phyloP scores from a whole-genome alignment of 2,329 filamentous ascomycete species.

The Colletotrichum sansevieriae region DNA sequence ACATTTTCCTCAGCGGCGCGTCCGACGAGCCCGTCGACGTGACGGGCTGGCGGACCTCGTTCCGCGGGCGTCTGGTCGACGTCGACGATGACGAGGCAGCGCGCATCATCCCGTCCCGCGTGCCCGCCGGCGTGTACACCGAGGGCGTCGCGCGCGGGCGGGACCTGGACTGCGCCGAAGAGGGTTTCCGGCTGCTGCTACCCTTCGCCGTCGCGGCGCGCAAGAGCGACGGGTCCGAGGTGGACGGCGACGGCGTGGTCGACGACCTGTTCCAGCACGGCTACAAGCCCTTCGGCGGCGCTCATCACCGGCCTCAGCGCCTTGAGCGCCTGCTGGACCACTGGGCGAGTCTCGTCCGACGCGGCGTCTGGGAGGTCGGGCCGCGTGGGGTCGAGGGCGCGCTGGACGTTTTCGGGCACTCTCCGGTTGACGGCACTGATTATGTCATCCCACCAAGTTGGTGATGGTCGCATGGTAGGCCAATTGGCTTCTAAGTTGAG shows the following conservation, averaged over 20 bases:
- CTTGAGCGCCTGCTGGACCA: conserved; percentile 1
- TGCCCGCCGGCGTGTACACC: conserved; percentile 46
- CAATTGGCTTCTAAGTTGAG: too few relatives aligned
- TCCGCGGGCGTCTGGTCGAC: conserved; percentile 1
- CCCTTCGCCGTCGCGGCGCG: conserved; percentile 44
- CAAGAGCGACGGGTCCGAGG: conserved; percentile 47
- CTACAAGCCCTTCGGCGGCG: conserved; percentile 50
- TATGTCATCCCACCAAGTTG: conserved; percentile 9
- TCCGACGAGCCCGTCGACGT: conserved; percentile 6
- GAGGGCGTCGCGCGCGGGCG: conserved; percentile 44
- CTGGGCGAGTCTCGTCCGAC: background rate
- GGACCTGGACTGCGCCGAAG: conserved; percentile 45
- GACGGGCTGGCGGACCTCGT: conserved; percentile 17
- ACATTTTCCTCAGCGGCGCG: conserved; percentile 46
- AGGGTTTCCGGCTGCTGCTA: conserved; percentile 48
- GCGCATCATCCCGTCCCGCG: conserved; percentile 38
- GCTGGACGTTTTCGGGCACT: background rate
- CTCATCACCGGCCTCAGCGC: conserved; percentile 43
- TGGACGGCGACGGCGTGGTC: conserved; percentile 36
- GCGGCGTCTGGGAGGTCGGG: conserved; percentile 3
- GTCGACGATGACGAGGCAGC: background rate
- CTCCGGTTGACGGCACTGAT: background rate
- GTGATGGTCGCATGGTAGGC: background rate
- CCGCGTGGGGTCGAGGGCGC: background rate
- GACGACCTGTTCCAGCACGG: conserved; percentile 51